These are phyloP conservation scores for Gnomoniopsis smithogilvyi DNA, from an alignment of 2,329 filamentous ascomycete genomes.

Conservation along the genomic window DNA sequence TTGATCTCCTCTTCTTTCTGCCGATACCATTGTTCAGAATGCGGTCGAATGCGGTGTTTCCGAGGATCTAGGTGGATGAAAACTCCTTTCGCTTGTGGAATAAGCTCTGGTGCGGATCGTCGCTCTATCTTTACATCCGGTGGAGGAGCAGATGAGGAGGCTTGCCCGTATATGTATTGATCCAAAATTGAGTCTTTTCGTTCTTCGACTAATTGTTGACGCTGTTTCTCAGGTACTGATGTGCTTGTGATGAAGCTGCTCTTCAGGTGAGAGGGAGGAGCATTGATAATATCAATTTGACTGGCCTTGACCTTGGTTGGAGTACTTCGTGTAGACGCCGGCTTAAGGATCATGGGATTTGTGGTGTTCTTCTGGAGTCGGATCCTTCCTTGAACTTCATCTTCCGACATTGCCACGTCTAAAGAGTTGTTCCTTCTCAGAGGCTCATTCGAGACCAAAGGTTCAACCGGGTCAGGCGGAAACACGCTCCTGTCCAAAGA, in stretches of 20 bases:
- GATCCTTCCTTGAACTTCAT: background rate
- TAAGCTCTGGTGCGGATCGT: constrained; percentile 8
- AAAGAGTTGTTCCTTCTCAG: background rate
- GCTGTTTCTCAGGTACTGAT: constrained; percentile 13
- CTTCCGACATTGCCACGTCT: background rate
- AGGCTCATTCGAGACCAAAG: background rate
- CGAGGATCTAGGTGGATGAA: constrained; percentile 50
- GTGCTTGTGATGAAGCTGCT: background rate
- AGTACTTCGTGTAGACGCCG: background rate
- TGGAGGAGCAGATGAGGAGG: constrained; percentile 20
- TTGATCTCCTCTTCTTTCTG: constrained; percentile 49
- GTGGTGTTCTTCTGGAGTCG: background rate
- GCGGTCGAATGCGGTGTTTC: constrained; percentile 42
- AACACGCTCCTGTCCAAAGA: background rate
- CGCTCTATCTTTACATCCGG: constrained; percentile 15
- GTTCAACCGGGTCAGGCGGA: background rate
- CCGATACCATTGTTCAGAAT: constrained; percentile 42
- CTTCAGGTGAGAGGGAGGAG: background rate
- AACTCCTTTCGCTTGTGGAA: constrained; percentile 26
- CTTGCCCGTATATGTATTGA: constrained; percentile 23
- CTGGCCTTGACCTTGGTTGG: background rate
- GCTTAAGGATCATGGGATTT: too few relatives aligned
- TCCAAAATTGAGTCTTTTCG: constrained; percentile 22
- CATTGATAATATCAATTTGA: background rate
- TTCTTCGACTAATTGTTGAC: constrained; percentile 4